Evolutionary conservation across 257 asterid genomes (phyloP), one percentile per base, ranked within the genome.

Genomic region (Solanum sejunctum): DNA sequence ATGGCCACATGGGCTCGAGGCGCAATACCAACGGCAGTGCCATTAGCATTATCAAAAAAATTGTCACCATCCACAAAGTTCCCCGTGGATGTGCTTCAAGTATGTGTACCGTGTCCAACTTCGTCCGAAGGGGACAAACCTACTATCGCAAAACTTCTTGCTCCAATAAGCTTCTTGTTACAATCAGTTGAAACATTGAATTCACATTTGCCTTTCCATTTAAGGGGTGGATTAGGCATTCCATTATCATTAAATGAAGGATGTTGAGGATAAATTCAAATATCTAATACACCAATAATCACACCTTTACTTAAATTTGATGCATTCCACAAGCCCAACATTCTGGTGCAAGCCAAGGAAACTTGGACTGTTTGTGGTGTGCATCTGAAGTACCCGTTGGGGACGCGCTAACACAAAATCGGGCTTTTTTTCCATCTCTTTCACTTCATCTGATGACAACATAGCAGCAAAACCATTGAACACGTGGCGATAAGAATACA

Each of bases 81-180:
- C 26, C 85, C 78, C 5, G 26, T 18, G 0, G 78, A 78, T 12
- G 85, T 82, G 49, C 83, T 55, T 23, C 51, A 55, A 26, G 83
- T 55, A 55, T 80, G 83, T 7, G 83, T 39, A 20, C 45, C 85
- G 2, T 81, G 84, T 23, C 84, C 84, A 55, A 10, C 3, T 7
- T 60, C 15, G 36, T 82, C 84, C 6, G 8, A 36, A 7, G 83
- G 83, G 2, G 64, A 4, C 5, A 16, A 0, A 26, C 9, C 17
- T 6, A 7, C 11, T 6, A 2, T 12, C 55, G 43, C 10, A 55
- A 56, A 55, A 66, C 58, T 55, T 67, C 47, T 63, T 49, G 80
- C 85, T 61, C 85, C 80, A 49, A 83, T 83, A 72, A 83, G 78
- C 52, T 83, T 82, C 10, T 82, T 82, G n/a, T 63, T 82, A 45